phyloP scores from a whole-genome alignment of 2,329 filamentous ascomycete genomes.

The Ceratocystis papillata region DNA sequence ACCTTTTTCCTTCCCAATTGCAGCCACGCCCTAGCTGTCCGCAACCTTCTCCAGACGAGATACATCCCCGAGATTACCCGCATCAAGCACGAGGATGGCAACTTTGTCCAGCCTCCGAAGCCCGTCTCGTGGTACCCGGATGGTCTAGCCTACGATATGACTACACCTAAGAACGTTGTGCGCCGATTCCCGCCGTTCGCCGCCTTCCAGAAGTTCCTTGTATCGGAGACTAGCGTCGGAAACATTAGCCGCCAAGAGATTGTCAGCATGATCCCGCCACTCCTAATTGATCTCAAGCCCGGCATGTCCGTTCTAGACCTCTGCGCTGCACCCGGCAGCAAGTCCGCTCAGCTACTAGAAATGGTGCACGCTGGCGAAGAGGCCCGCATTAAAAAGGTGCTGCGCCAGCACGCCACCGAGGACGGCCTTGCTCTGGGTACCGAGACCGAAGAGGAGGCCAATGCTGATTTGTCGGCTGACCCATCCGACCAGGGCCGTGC shows the following conservation, averaged over 20 bases:
- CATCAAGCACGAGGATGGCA: constrained; percentile 72
- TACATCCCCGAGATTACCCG: constrained; percentile 85
- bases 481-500: constrained; percentile 69
- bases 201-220: constrained; percentile 93
- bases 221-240: constrained; percentile 91
- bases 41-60: constrained; percentile 72
- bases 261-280: constrained; percentile 96
- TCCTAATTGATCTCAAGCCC: constrained; percentile 81
- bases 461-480: constrained; percentile 47
- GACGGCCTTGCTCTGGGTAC: constrained; percentile 44
- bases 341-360: constrained; percentile 89
- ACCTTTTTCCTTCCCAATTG: constrained; percentile 8
- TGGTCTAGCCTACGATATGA: constrained; percentile 93
- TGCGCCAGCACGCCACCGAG: constrained; percentile 52
- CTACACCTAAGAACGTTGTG: constrained; percentile 90
- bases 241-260: constrained; percentile 97
- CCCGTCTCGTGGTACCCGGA: constrained; percentile 90
- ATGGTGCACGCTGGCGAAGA: constrained; percentile 91
- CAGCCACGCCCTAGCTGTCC: constrained; percentile 84
- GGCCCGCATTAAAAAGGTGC: constrained; percentile 62
- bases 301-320: constrained; percentile 91
- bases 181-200: constrained; percentile 89
- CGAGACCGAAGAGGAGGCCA: constrained; percentile 39
- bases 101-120: constrained; percentile 67
- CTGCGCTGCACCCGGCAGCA: constrained; percentile 93